These are phyloP conservation scores for Ceratocystis huliohia DNA, from an alignment of 2,329 filamentous ascomycete genomes.

Conservation along the genomic window DNA sequence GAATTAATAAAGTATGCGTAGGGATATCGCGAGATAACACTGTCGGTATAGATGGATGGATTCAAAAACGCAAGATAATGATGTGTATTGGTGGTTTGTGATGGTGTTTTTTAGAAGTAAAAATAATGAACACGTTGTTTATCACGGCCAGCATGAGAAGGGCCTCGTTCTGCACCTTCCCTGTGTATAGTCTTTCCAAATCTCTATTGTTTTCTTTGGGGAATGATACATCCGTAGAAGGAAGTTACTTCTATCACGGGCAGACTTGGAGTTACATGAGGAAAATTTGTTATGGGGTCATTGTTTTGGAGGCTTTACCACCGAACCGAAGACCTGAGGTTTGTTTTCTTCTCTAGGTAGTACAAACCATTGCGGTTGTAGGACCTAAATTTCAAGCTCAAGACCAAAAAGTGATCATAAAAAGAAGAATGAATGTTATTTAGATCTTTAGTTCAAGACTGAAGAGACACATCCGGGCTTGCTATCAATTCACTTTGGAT, in stretches of 20 bases:
- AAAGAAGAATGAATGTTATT: no score
- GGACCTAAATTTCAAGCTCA: no score
- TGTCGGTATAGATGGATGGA: neutral
- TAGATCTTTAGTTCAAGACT: no score
- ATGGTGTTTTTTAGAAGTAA: neutral
- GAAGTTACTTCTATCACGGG: neutral
- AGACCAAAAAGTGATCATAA: no score
- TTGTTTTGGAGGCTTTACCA: neutral
- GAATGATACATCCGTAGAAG: neutral
- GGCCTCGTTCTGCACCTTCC: neutral
- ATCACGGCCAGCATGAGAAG: neutral
- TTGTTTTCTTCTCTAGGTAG: neutral
- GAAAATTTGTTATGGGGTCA: neutral
- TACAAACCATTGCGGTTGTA: neutral
- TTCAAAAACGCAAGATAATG: slow-evolving; percentile 5
- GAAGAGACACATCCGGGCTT: no score
- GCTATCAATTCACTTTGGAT: no score
- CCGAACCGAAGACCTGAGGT: neutral
- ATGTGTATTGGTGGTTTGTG: neutral
- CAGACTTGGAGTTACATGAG: neutral
- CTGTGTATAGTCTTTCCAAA: neutral
- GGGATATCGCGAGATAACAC: neutral
- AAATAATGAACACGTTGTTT: slow-evolving; percentile 1
- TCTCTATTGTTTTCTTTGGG: neutral
- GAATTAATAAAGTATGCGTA: neutral